A percentile compares a stretch with the other conserved stretches of the same genome.
These are phyloP conservation scores for Leptographium galeiforme DNA, from an alignment of 2,329 filamentous ascomycete genomes.

Conservation along the genomic window DNA sequence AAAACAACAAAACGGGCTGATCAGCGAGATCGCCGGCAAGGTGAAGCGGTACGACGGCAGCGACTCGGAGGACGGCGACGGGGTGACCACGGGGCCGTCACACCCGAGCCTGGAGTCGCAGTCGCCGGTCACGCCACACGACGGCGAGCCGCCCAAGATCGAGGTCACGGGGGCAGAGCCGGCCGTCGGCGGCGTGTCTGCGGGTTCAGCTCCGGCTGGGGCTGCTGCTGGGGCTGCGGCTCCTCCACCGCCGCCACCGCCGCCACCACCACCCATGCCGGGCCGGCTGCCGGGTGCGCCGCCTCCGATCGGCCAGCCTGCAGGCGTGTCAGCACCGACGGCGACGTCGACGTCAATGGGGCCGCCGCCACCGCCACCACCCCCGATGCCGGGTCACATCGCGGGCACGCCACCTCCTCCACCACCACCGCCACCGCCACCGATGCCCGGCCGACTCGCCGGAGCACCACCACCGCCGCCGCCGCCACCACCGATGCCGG, in stretches of 20 bases:
- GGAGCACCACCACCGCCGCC: constrained; percentile 14
- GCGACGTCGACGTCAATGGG: too few relatives aligned
- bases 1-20: constrained; percentile 54
- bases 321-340: constrained; percentile 15
- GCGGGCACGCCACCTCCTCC: constrained; percentile 10
- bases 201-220: not conserved
- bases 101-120: constrained; percentile 62
- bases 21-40: constrained; percentile 60
- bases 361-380: constrained; percentile 23
- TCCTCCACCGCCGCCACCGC: constrained; percentile 12
- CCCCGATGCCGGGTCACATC: constrained; percentile 21
- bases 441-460: constrained; percentile 17
- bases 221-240: not conserved
- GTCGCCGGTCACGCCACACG: constrained; percentile 52
- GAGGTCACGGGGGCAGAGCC: constrained; percentile 26
- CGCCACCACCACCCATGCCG: constrained; percentile 25
- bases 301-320: constrained; percentile 16
- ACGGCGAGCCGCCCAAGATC: constrained; percentile 46
- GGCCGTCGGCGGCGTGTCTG: not conserved
- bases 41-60: constrained; percentile 60
- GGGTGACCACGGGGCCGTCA: constrained; percentile 59
- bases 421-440: constrained; percentile 25
- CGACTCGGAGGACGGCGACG: constrained; percentile 55
- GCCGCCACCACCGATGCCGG: constrained; percentile 21
- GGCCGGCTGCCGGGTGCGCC: constrained; percentile 15